Base-by-base conservation (phyloP, 1,139 yeast genomes). In the Saccharomycopsis hybrid region DNA sequence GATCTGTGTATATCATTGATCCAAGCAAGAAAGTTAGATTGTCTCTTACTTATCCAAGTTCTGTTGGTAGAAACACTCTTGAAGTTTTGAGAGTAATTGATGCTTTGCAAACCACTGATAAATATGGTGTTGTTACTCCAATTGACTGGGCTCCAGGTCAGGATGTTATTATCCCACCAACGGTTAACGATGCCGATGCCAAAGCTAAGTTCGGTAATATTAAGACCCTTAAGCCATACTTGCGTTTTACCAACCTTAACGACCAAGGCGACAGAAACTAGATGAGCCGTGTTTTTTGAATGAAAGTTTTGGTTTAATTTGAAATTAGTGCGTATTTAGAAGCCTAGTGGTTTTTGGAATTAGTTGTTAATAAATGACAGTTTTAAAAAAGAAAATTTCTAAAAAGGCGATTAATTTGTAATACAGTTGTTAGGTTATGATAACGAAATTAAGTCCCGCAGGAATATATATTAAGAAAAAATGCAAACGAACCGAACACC, bases 121-220 rank as follows among this genome's bases (percentile, higher is more conserved):
- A 76, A 64, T 74, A 79, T 68, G 88, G 94, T 59, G 76, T 87
- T 59, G 92, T 85, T 56, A 87, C 96, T 48, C 95, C 95, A 53
- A 59, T 66, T 49, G 62, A 74, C 68, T 76, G 80, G 80, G 73
- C 73, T 55, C 78, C 74, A 49, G 96, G 96, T 59, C 78, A 85
- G 57, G 95, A 88, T 63, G 96, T 88, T 55, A 88, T 88, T 63
- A 86, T 88, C 54, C 96, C 94, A 59, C 95, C 95, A 56, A 69
- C 82, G 46, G 84, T 88, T 49, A 74, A 85, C 53, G 82, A 85
- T 64, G 94, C 78, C 61, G 95, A 78, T 58, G 95, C 96, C 50
- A 76, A 78, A 70, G 76, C 74, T 58, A 85, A 85, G 71, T 88
- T 84, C 66, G 95, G 95, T 57, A 81, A 82, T 54, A 86, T 85